Evolutionary conservation across 108 stramenopile species (phyloP), one percentile per base, ranked within the genome.

Genomic region (Skeletonema costatum): DNA sequence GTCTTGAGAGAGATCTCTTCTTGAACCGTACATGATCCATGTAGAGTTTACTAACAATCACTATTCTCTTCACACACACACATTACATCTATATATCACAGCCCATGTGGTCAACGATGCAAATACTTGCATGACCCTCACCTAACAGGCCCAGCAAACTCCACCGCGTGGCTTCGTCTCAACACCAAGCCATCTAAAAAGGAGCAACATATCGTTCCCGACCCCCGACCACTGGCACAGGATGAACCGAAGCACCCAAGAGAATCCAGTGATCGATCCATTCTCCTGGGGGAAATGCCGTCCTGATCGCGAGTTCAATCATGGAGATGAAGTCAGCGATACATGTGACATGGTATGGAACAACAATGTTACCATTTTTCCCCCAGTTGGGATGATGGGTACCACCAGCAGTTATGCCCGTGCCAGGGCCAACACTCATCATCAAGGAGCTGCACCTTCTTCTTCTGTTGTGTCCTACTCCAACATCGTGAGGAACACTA

Each of bases 51-150:
- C 50, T 32, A 39, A 36, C 14, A 2, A 31, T 44, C 3, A 8
- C 10, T 17, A 39, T 67, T 17, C 13, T 17, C 13, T 30, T 30
- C 35, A 21, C 33, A 7, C 35, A 48, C 21, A 17, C 21, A 19
- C 51, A 31, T 8, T 74, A 31, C 53, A 29, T 19, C 8, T 19
- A 5, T 19, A 2, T 19, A 5, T 5, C 3, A 51, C 41, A 79
- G 78, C 63, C 79, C 79, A 36, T 80, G 70, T 39, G 38, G 64
- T 25, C 46, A 59, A 0, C 79, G 79, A 1, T 80, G 79, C 73
- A 80, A 80, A 64, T 69, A 50, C 7, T 68, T 80, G 14, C 79
- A 80, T 31, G 79, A 80, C 56, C 79, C 79, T 12, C 10, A 44
- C 6, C 41, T 80, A 48, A 35, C 12, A 32, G 72, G 72, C 9